Percentiles rank a stretch among this genome's conserved stretches.
These are phyloP conservation scores for Penicillium sp. DNA, from an alignment of 2,329 filamentous ascomycete species.

Conservation along the genomic window DNA sequence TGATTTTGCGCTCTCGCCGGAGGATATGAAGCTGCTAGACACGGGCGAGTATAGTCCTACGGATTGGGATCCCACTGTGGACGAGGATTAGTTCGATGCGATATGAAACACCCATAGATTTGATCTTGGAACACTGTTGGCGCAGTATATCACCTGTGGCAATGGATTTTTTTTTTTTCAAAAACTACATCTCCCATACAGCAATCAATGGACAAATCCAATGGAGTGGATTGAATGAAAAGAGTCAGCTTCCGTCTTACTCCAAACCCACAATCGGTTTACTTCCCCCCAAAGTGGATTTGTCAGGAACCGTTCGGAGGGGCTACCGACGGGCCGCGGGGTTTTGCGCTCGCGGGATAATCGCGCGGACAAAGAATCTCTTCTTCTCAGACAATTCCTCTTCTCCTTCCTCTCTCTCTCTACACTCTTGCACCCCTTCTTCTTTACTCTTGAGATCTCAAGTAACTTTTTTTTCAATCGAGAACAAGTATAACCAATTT, in stretches of 20 bases:
- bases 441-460: no score
- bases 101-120: neutral
- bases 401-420: neutral
- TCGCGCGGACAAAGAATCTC: neutral
- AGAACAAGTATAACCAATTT: no score
- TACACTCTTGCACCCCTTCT: no score
- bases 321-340: constrained; percentile 16
- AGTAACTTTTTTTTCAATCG: no score
- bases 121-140: no score
- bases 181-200: no score
- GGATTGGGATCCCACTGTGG: constrained; percentile 51
- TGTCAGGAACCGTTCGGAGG: constrained; percentile 13
- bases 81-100: constrained; percentile 21
- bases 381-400: neutral
- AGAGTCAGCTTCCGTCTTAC: no score
- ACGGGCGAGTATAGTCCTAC: constrained; percentile 54
- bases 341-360: constrained; percentile 8
- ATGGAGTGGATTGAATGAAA: neutral
- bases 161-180: no score
- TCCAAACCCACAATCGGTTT: no score
- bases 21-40: constrained; percentile 53
- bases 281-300: constrained; percentile 8
- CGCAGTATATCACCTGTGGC: no score
- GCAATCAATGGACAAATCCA: neutral
- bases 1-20: constrained; percentile 54